Base-by-base conservation (phyloP, 2,329 filamentous ascomycete genomes). In the Graphilbum sp. region DNA sequence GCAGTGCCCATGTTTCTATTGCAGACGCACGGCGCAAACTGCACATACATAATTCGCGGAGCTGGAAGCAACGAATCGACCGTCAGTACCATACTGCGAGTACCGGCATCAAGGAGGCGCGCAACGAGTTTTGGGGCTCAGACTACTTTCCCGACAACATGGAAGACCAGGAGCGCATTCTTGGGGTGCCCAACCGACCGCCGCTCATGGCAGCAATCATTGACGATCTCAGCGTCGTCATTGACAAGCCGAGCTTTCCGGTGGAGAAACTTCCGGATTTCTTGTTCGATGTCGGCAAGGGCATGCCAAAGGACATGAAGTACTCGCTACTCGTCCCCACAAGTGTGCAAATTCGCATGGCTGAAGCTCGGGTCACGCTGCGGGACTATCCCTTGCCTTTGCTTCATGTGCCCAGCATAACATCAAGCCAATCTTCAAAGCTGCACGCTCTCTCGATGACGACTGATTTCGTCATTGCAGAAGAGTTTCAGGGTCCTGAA, bases 161-260 rank as follows among this genome's bases (percentile, higher is more conserved):
- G 27, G 79, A 86, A 41, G 84, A 93, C 46, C 73, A 72, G 6
- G 90, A 98, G 56, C 79, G 73, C 25, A 83, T 98, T 38, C 67
- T 98, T 9, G 78, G 84, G 36, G 78, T 95, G 38, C 86, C 86
- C 4, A 75, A 84, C 45, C 72, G 90, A 21, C 88, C 90, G 15
- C 81, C 82, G 8, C 65, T 98, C 13, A 79, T 93, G 75, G 72
- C 79, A 3, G 68, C 83, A 6, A 61, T 84, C 32, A 75, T 96
- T 47, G 85, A 77, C 43, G 88, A 98, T 53, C 63, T 98, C 24
- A 79, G 88, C 45, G 67, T 98, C 39, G 65, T 75, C 24, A 67
- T 98, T 42, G 90, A 96, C 56, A 95, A 94, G 54, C 90, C 90
- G 1, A 88, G 83, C 0, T 98, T 98, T 53, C 79, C 86, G 0